Evolutionary conservation across 2,329 filamentous ascomycete species (phyloP).

Genomic region (Diplodia sapinea): DNA sequence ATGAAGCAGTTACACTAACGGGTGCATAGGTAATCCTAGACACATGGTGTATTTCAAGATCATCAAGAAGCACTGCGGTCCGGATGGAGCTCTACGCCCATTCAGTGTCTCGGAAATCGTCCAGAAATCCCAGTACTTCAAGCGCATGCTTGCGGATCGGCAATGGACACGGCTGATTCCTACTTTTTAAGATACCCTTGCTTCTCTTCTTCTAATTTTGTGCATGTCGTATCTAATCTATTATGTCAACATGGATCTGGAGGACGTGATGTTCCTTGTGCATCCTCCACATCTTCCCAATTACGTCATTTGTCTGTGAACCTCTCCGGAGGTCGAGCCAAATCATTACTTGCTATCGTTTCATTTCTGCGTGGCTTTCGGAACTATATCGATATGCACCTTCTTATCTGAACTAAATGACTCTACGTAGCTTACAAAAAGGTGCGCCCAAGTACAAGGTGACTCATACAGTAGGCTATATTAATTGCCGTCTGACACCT

Average conservation of each 20-base stretch:
- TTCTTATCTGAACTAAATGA: not conserved
- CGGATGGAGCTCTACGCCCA: constrained; percentile 37
- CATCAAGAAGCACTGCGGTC: constrained; percentile 40
- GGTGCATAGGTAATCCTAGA: constrained; percentile 31
- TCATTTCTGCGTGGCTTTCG: no score
- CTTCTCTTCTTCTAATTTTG: not conserved
- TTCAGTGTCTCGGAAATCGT: constrained; percentile 43
- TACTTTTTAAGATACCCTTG: constrained; percentile 6
- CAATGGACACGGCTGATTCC: constrained; percentile 23
- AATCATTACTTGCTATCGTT: not conserved
- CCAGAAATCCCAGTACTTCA: constrained; percentile 37
- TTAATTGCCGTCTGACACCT: not conserved
- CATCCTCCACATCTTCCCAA: no score
- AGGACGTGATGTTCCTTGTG: not conserved
- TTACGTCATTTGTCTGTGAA: no score
- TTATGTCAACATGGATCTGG: not conserved
- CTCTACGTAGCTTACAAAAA: not conserved
- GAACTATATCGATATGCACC: not conserved
- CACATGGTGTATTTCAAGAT: constrained; percentile 40
- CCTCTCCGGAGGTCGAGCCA: no score
- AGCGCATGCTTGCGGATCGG: constrained; percentile 31
- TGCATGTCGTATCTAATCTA: not conserved
- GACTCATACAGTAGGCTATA: constrained; percentile 9
- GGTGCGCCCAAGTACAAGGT: not conserved
- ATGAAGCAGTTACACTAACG: constrained; percentile 1